These are phyloP conservation scores for Beauveria pseudobassiana DNA, from an alignment of 2,329 filamentous ascomycete species.

Conservation along the genomic window DNA sequence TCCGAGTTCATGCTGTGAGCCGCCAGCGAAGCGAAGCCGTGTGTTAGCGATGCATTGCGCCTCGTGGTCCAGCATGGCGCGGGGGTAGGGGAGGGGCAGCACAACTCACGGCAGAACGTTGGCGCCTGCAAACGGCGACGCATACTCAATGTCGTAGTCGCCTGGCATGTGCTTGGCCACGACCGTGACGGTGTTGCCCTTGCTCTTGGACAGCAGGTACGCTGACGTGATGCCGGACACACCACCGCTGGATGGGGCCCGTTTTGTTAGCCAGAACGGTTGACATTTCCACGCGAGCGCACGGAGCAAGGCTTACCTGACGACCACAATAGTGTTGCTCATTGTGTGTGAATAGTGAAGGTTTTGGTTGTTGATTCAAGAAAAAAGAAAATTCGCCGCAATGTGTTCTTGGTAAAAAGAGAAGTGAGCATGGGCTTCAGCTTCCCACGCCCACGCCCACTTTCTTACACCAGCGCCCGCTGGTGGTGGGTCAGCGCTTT, in stretches of 20 bases:
- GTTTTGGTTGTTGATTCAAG: neutral
- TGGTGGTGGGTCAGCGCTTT: neutral
- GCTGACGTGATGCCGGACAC: conserved; percentile 46
- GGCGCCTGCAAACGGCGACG: conserved; percentile 82
- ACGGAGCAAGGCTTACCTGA: conserved; percentile 21
- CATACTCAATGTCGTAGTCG: conserved; percentile 86
- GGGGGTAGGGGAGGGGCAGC: neutral
- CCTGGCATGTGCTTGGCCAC: conserved; percentile 87
- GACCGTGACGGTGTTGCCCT: conserved; percentile 52
- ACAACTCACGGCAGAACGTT: conserved; percentile 63
- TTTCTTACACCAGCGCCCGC: neutral
- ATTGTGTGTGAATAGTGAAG: conserved; percentile 15
- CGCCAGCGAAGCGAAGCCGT: too few relatives aligned
- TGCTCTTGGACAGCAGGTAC: conserved; percentile 37
- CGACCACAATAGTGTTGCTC: conserved; percentile 26
- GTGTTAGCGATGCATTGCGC: neutral
- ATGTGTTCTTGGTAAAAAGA: neutral
- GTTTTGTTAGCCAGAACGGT: neutral
- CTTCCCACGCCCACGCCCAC: neutral
- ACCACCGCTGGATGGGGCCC: conserved; percentile 30
- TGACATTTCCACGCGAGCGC: neutral
- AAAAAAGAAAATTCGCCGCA: too few relatives aligned
- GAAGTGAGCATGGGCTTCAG: neutral
- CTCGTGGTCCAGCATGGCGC: neutral
- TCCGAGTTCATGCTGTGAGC: conserved; percentile 34